Evolutionary conservation across 768 basidiomycete genomes (phyloP), one percentile per base, ranked within the genome.

Genomic region (Lactifluus volemus): DNA sequence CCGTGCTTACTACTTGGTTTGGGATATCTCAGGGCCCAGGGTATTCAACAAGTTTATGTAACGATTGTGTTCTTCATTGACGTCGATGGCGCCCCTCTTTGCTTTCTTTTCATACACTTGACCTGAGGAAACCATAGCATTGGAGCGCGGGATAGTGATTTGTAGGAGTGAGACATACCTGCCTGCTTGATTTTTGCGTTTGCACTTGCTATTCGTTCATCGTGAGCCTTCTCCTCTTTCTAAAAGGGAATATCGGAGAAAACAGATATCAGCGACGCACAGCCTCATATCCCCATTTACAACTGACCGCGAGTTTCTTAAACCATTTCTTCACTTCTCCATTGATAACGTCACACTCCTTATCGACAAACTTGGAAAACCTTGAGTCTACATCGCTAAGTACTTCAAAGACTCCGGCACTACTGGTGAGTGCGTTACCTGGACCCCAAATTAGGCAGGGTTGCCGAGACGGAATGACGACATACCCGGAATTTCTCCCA

Each of bases 281-380:
- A 34, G 19, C 10, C 14, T 38, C 17, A 25, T 25, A 2, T 25
- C 25, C 25, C 30, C 7, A 32, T n/a, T 49, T 29, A 29, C 34
- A n/a, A 73, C 86, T 66, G 67, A 91, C 89, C 52, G 84, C 79
- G 39, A 91, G 78, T 71, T 85, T 89, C 81, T 88, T 90, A 77
- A 91, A 85, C 88, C 89, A 91, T 68, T 88, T 92, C 77, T 84
- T 86, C 45, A 89, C 83, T 64, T 90, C 89, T 34, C 75, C 71
- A 64, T 81, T 83, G 53, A 89, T 74, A 21, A 59, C 68, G 63
- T 84, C 83, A 61, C 83, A 88, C 64, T 92, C 89, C 73, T 83
- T 89, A 66, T 88, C 86, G 12, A 80, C 80, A 62, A 86, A 69
- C 73, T 86, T 91, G 45, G 82, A 80, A 71, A 89, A 90, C 74